Percentiles rank a stretch among this genome's conserved stretches.
Evolutionary conservation across 1,284 basidiomycete genomes (phyloP).

Genomic region (Earliella scabrosa): DNA sequence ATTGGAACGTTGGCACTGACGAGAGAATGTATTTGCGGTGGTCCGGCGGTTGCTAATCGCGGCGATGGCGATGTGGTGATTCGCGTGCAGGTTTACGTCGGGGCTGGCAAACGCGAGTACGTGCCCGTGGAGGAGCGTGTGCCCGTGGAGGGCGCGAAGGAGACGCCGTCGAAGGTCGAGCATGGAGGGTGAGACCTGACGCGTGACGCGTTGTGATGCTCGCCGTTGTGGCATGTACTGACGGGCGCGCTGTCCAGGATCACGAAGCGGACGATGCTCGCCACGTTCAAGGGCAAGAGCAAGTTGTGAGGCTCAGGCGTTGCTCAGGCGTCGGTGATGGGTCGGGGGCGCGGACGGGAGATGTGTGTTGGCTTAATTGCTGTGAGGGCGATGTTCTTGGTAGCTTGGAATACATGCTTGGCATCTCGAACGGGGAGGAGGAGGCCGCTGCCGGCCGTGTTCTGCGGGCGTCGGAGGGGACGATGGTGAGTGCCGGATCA

Average conservation of each 20-base stretch:
- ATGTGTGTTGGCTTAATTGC: neutral
- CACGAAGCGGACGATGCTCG: slow-evolving; percentile 76
- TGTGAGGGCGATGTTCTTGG: neutral
- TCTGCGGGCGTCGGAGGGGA: neutral
- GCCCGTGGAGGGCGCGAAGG: slow-evolving; percentile 53
- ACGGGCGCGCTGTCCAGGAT: slow-evolving; percentile 51
- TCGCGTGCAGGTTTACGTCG: slow-evolving; percentile 69
- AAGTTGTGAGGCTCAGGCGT: slow-evolving; percentile 51
- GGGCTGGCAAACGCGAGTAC: slow-evolving; percentile 73
- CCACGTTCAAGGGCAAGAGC: slow-evolving; percentile 67
- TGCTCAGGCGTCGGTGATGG: neutral
- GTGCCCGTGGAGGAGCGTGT: slow-evolving; percentile 64
- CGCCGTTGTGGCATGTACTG: slow-evolving; percentile 6
- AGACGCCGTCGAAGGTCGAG: slow-evolving; percentile 66
- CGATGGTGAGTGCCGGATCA: slow-evolving; percentile 12
- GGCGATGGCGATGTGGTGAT: neutral
- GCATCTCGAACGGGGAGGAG: neutral
- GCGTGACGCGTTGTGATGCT: slow-evolving; percentile 9
- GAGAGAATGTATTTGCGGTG: neutral
- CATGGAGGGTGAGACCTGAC: slow-evolving; percentile 73
- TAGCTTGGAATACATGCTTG: neutral
- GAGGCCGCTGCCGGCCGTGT: slow-evolving; percentile 2
- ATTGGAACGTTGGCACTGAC: too few relatives aligned
- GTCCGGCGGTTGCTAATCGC: neutral
- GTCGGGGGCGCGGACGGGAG: neutral